These are phyloP conservation scores for Cymbopogon flexuosus DNA, from an alignment of 202 grass and related monocot species.

Conservation along the genomic window DNA sequence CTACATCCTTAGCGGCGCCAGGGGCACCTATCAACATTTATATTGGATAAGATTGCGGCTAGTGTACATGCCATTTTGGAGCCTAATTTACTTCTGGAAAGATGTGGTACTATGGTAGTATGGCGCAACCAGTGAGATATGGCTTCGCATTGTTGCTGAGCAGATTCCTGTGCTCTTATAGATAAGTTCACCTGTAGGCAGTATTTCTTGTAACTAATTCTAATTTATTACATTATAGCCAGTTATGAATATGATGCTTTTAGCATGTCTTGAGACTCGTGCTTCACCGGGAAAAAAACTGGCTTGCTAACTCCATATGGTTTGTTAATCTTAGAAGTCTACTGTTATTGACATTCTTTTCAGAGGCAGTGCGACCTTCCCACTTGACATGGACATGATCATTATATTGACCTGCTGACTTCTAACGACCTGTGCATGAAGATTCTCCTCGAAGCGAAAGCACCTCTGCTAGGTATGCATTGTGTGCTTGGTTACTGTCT, in stretches of 20 bases:
- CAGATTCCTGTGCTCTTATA: constrained; percentile 29
- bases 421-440: background rate
- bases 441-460: background rate
- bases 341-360: background rate
- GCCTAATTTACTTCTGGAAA: constrained; percentile 33
- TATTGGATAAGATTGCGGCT: background rate
- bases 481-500: background rate
- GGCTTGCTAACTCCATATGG: background rate
- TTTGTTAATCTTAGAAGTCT: constrained; percentile 17
- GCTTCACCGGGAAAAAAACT: background rate
- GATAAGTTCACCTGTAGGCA: constrained; percentile 22
- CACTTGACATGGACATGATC: background rate
- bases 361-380: background rate
- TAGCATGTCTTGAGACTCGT: background rate
- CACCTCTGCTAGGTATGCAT: background rate
- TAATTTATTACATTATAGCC: constrained; percentile 29
- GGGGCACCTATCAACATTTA: constrained; percentile 3
- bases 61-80: constrained; percentile 44
- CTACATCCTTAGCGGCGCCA: background rate
- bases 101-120: background rate
- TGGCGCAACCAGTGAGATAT: background rate
- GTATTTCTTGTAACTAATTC: constrained; percentile 45
- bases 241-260: constrained; percentile 4
- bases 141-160: constrained; percentile 11
- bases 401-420: background rate